A percentile compares a stretch with the other conserved stretches of the same genome.
Evolutionary conservation across 2,329 filamentous ascomycete genomes (phyloP).

Genomic region (Sporothrix pseudoabietina): DNA sequence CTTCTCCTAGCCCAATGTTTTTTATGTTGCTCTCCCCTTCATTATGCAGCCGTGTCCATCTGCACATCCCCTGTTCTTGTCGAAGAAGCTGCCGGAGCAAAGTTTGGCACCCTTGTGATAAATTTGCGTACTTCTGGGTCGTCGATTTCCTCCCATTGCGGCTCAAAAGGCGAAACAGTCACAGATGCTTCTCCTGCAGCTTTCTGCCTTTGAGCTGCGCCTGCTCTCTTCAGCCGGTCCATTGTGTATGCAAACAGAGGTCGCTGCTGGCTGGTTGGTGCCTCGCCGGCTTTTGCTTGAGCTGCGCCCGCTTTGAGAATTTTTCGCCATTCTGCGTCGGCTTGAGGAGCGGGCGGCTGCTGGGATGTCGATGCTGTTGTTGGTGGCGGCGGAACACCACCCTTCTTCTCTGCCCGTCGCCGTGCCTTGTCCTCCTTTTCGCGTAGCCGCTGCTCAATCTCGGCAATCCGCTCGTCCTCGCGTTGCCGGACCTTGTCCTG

Average conservation of each 20-base stretch:
- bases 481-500: constrained; percentile 47
- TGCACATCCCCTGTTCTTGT: constrained; percentile 21
- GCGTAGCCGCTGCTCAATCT: constrained; percentile 49
- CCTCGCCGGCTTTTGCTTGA: background rate
- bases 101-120: constrained; percentile 31
- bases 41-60: constrained; percentile 27
- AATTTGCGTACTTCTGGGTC: constrained; percentile 34
- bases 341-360: background rate
- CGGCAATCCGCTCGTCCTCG: constrained; percentile 46
- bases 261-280: constrained; percentile 27
- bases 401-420: constrained; percentile 49
- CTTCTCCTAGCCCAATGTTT: background rate
- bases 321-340: constrained; percentile 31
- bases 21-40: background rate
- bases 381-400: background rate
- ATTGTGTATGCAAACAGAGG: constrained; percentile 35
- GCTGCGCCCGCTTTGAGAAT: constrained; percentile 27
- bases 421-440: constrained; percentile 46
- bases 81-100: background rate
- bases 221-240: constrained; percentile 31
- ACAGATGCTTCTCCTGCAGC: constrained; percentile 25
- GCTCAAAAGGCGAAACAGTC: constrained; percentile 30
- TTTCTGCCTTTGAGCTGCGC: constrained; percentile 31
- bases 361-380: background rate
- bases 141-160: constrained; percentile 34